These are phyloP conservation scores for Neonectria faginata DNA, from an alignment of 2,329 filamentous ascomycete species.

Conservation along the genomic window DNA sequence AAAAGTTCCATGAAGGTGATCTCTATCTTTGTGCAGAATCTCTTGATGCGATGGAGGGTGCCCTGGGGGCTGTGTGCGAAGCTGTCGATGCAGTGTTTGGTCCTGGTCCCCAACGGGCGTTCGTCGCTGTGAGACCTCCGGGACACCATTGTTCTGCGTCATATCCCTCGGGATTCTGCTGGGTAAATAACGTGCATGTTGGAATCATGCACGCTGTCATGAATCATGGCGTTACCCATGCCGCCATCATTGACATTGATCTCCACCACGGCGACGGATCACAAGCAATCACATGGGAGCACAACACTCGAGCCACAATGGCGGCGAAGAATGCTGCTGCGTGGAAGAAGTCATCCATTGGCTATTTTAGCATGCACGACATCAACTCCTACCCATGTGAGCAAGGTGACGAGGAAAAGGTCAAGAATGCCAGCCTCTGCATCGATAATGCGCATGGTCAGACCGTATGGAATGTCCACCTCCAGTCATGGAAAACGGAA, in stretches of 20 bases:
- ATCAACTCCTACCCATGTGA: constrained; percentile 99
- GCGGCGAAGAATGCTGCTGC: constrained; percentile 76
- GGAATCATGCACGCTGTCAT: constrained; percentile 92
- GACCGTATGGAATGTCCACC: constrained; percentile 94
- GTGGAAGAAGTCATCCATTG: constrained; percentile 88
- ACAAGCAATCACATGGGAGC: constrained; percentile 91
- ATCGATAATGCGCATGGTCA: constrained; percentile 95
- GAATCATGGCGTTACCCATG: constrained; percentile 88
- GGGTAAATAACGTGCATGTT: constrained; percentile 98
- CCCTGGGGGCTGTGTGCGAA: constrained; percentile 92
- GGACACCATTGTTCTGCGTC: constrained; percentile 95
- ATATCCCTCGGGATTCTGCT: constrained; percentile 95
- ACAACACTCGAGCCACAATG: constrained; percentile 76
- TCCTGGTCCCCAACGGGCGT: constrained; percentile 77
- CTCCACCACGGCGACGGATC: constrained; percentile 96
- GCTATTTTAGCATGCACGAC: constrained; percentile 96
- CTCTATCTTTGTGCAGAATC: constrained; percentile 92
- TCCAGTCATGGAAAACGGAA: constrained; percentile 86
- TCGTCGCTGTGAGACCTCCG: constrained; percentile 91
- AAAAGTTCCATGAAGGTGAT: constrained; percentile 85
- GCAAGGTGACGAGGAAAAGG: constrained; percentile 90
- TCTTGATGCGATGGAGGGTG: constrained; percentile 87
- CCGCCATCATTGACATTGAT: constrained; percentile 93
- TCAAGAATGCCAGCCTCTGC: constrained; percentile 93
- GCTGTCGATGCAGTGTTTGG: constrained; percentile 87